Evolutionary conservation across 306 rosid genomes (phyloP), one percentile per base, ranked within the genome.

Genomic region (Rosa rugosa): DNA sequence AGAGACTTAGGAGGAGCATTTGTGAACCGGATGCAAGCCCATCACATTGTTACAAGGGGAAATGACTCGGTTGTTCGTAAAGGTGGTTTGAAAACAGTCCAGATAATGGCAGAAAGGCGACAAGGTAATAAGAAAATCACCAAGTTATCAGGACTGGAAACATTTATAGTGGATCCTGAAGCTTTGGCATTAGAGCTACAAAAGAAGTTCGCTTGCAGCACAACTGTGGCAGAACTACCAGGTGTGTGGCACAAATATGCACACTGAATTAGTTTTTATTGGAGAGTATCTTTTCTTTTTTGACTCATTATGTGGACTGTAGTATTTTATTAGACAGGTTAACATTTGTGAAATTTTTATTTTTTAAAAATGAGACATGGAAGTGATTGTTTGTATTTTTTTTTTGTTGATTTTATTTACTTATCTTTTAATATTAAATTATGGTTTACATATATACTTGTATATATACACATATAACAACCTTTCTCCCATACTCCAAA

Each of bases 111-210:
- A 51, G 99, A 92, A 82, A 81, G 99, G 36, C 84, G 99, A 38
- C 97, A 86, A 84, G 99, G 99, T 65, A 94, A 92, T 84, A 94
- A 94, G 86, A 94, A 92, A 83, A 97, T 94, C 71, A 94, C 99
- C 38, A 92, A 89, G 81, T 86, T 94, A 75, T 87, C 97, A 0
- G 97, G 99, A 42, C 81, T 94, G 91, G 97, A 94, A 77, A 73
- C 88, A 5, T 94, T 92, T 87, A 84, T 94, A 84, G 71, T 94
- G 50, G 97, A 94, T 88, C 89, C 95, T 77, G 97, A 91, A 72
- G 86, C 93, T 73, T 84, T 94, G 85, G 97, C 97, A 59, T 93
- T 93, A 49, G 99, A 92, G 79, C 92, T 94, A 80, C 97, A 92
- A 89, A 92, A 94, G 83, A 94, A 91, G 89, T 94, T 90, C 84